These are phyloP conservation scores for Papilionanthe hybrid DNA, from an alignment of 116 monocot genomes.

Conservation along the genomic window DNA sequence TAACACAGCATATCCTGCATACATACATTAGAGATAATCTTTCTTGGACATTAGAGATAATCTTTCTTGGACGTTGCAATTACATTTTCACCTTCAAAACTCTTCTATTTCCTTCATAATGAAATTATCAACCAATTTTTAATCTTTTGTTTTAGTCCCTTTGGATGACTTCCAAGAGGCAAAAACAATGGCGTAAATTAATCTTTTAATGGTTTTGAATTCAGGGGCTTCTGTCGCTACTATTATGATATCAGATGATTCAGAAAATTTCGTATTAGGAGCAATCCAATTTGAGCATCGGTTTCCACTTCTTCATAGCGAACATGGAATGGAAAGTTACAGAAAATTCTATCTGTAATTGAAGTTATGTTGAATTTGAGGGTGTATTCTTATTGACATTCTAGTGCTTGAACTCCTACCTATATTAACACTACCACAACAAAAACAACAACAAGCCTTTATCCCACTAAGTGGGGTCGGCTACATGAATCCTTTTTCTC, in stretches of 20 bases:
- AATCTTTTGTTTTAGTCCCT: background rate
- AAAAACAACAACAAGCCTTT: too few relatives aligned
- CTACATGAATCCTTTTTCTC: too few relatives aligned
- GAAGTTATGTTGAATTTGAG: background rate
- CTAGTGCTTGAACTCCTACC: background rate
- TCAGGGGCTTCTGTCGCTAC: background rate
- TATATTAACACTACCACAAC: background rate
- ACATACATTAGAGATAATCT: slow-evolving; percentile 3
- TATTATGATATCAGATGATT: background rate
- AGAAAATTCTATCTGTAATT: background rate
- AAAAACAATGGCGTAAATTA: background rate
- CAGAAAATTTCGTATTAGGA: background rate
- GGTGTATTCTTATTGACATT: background rate
- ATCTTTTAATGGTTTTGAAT: background rate
- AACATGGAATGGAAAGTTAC: background rate
- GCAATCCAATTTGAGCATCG: background rate
- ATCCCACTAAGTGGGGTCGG: too few relatives aligned
- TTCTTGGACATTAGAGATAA: background rate
- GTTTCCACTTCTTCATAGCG: background rate
- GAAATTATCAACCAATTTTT: background rate
- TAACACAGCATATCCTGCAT: background rate
- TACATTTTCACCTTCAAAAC: background rate
- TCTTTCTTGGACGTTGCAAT: background rate
- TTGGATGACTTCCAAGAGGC: background rate
- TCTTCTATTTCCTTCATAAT: background rate